Evolutionary conservation across 1,284 basidiomycete genomes (phyloP).

Genomic region (Melampsora larici-populina): DNA sequence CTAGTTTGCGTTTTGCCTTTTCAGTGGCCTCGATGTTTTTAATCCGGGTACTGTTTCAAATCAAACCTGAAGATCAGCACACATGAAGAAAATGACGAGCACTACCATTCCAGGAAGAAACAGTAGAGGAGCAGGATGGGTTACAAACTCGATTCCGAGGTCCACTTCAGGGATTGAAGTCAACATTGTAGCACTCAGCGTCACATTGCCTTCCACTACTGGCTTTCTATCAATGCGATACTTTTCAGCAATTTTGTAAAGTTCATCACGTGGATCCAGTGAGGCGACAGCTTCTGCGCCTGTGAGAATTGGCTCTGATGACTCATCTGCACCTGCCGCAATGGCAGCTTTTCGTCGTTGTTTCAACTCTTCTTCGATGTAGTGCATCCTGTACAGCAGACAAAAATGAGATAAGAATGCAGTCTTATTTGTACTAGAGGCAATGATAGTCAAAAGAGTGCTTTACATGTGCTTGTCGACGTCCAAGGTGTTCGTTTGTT

Average conservation of each 20-base stretch:
- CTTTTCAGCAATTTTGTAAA: constrained; percentile 73
- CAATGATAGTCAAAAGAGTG: neutral
- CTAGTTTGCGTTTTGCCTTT: constrained; percentile 79
- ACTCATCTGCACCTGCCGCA: constrained; percentile 57
- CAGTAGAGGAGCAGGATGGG: neutral
- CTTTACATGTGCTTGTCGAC: constrained; percentile 96
- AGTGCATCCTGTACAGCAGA: constrained; percentile 73
- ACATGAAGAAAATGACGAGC: constrained; percentile 21
- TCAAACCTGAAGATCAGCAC: neutral
- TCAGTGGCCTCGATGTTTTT: constrained; percentile 96
- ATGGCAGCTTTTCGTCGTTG: constrained; percentile 62
- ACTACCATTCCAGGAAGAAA: neutral
- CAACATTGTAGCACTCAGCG: constrained; percentile 86
- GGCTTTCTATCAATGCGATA: constrained; percentile 55
- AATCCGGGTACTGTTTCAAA: constrained; percentile 67
- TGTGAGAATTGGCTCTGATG: constrained; percentile 50
- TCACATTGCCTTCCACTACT: constrained; percentile 78
- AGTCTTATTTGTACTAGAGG: neutral
- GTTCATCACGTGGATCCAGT: constrained; percentile 74
- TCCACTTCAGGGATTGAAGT: constrained; percentile 93
- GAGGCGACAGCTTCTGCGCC: constrained; percentile 51
- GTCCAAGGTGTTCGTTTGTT: constrained; percentile 90
- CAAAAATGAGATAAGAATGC: neutral
- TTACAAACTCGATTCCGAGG: constrained; percentile 88
- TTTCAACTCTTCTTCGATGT: constrained; percentile 88